Evolutionary conservation across 768 basidiomycete genomes (phyloP).

Genomic region (Crassisporium funariophilum): DNA sequence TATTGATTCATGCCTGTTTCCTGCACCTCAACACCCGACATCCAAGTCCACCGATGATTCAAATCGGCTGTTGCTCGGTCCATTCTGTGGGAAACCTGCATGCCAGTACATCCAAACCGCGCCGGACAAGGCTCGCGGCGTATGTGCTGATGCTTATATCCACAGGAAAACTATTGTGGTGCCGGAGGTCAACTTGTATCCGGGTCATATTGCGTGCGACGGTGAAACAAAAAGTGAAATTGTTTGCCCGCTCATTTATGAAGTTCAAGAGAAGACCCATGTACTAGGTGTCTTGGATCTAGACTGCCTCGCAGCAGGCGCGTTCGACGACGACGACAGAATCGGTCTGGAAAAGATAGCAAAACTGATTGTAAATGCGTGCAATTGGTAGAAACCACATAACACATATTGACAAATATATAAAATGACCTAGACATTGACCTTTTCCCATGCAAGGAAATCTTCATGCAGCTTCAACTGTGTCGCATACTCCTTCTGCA

Average conservation of each 20-base stretch:
- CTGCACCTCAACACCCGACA: slow-evolving; percentile 37
- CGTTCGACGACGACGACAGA: slow-evolving; percentile 78
- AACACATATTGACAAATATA: slow-evolving; percentile 2
- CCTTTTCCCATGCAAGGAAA: slow-evolving; percentile 55
- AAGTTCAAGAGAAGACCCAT: slow-evolving; percentile 29
- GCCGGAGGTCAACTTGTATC: slow-evolving; percentile 74
- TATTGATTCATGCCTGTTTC: slow-evolving; percentile 65
- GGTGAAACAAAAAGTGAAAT: slow-evolving; percentile 90
- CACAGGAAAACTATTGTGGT: slow-evolving; percentile 64
- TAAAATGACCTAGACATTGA: slow-evolving; percentile 9
- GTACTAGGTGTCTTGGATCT: slow-evolving; percentile 76
- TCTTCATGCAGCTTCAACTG: slow-evolving; percentile 85
- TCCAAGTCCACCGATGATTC: slow-evolving; percentile 18
- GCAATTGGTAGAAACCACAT: slow-evolving; percentile 56
- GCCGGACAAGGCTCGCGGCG: slow-evolving; percentile 64
- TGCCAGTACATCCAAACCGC: slow-evolving; percentile 77
- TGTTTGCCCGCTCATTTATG: slow-evolving; percentile 71
- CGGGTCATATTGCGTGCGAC: slow-evolving; percentile 95
- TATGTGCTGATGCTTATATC: slow-evolving; percentile 81
- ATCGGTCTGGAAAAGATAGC: slow-evolving; percentile 77
- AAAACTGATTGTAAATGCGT: slow-evolving; percentile 58
- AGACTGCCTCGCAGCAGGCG: slow-evolving; percentile 72
- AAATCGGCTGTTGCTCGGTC: slow-evolving; percentile 65
- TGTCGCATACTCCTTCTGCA: slow-evolving; percentile 66
- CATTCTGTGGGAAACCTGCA: slow-evolving; percentile 90